Evolutionary conservation across 2,329 filamentous ascomycete genomes (phyloP).

Genomic region (Diaporthe velutina): DNA sequence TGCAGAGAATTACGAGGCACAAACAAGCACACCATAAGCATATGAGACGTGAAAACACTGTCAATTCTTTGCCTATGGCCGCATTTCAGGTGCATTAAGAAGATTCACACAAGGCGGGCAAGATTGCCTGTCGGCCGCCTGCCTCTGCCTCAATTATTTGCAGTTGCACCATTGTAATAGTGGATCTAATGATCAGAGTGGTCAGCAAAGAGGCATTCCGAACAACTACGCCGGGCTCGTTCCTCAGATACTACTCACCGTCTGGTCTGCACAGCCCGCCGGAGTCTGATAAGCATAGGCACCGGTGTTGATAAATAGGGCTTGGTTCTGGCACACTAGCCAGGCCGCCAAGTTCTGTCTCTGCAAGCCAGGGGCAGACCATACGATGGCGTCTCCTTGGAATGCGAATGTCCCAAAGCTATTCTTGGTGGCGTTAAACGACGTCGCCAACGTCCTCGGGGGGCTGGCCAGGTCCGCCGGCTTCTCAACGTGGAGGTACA

Average conservation of each 20-base stretch:
- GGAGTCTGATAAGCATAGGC: slow-evolving; percentile 71
- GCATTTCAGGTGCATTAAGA: not conserved
- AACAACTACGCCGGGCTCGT: not conserved
- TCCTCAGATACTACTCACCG: slow-evolving; percentile 53
- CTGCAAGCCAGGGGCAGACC: slow-evolving; percentile 61
- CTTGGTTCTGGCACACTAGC: slow-evolving; percentile 67
- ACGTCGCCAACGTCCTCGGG: slow-evolving; percentile 62
- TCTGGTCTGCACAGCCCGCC: slow-evolving; percentile 69
- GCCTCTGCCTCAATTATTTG: slow-evolving; percentile 30
- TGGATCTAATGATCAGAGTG: slow-evolving; percentile 51
- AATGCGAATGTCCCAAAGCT: slow-evolving; percentile 69
- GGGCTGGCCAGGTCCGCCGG: slow-evolving; percentile 55
- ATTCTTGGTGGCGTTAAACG: slow-evolving; percentile 64
- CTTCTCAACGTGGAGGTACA: slow-evolving; percentile 63
- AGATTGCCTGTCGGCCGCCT: not conserved
- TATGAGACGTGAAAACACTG: no score
- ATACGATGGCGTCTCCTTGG: slow-evolving; percentile 69
- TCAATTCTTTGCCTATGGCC: not conserved
- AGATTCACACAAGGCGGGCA: not conserved
- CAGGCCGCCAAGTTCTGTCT: slow-evolving; percentile 70
- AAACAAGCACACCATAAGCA: not conserved
- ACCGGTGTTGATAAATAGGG: slow-evolving; percentile 70
- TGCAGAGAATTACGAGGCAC: not conserved
- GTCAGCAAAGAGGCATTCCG: slow-evolving; percentile 12
- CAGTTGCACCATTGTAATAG: slow-evolving; percentile 53